Base-by-base conservation (phyloP, 2,329 filamentous ascomycete species). In the Emmonsia crescens region DNA sequence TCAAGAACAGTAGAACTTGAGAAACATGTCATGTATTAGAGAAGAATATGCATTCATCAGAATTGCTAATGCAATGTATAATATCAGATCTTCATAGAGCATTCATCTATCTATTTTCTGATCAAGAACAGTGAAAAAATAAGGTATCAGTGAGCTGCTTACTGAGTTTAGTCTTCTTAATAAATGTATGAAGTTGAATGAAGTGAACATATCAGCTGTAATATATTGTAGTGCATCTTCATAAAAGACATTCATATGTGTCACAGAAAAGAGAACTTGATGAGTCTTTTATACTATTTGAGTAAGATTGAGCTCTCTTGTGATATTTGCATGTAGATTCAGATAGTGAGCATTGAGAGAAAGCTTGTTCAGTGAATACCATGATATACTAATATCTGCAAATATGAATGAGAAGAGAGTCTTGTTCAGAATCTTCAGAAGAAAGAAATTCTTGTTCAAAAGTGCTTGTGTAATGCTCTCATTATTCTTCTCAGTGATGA, bases 31-130 rank as follows among this genome's bases (percentile, higher is more conserved):
- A 27, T 54, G 48, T 46, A 66, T 68, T 19, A 57, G 19, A 2
- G 66, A 66, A 27, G 67, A 29, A 65, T 71, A 71, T 42, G 68
- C 57, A 52, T 71, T 65, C 55, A 70, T 67, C 0, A 61, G 36
- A 38, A 61, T 49, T 21, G n/a, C 54, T n/a, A 54, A 61, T 31
- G 55, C 44, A 19, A 58, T 46, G 51, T 61, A 61, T 31, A 42
- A 61, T 10, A 55, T 40, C n/a, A 61, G 42, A n/a, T 14, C 44
- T 38, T 61, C 56, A 61, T 61, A 49, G 3, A 24, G 29, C 24
- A 56, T 56, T 9, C 19, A 31, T 16, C 24, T 21, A 27, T 46
- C 10, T 5, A 60, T 21, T 19, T 48, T 24, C 49, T 60, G 59
- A 16, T 4, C n/a, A n/a, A 60, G 31, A 44, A 60, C 55, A 1